Percentiles rank a stretch among this genome's conserved stretches.
phyloP scores from a whole-genome alignment of 2,329 filamentous ascomycete genomes.

The Beauveria sp. region DNA sequence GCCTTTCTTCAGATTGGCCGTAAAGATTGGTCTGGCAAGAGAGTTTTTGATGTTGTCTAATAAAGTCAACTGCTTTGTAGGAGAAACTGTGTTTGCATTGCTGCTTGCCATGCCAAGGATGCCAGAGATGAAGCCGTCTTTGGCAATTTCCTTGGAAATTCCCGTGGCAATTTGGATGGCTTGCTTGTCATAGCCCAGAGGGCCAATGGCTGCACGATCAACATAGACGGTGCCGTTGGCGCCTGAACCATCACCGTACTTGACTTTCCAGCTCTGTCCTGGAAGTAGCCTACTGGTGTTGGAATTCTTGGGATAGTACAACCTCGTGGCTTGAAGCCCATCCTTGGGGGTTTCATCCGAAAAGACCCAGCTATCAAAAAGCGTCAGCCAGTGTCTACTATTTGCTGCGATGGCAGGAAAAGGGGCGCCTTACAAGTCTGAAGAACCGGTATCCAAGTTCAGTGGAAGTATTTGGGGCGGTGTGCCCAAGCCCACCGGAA shows the following conservation, averaged over 20 bases:
- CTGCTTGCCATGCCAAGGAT: slow-evolving; percentile 29
- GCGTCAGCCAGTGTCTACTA: slow-evolving; percentile 9
- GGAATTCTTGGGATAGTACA: slow-evolving; percentile 46
- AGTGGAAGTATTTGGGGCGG: slow-evolving; percentile 51
- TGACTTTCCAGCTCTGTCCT: slow-evolving; percentile 46
- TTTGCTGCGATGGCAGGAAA: no score
- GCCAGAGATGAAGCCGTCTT: slow-evolving; percentile 27
- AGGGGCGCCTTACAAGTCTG: slow-evolving; percentile 37
- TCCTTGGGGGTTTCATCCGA: slow-evolving; percentile 45
- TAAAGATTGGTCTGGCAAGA: slow-evolving; percentile 28
- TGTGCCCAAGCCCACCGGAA: slow-evolving; percentile 55
- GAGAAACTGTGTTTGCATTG: slow-evolving; percentile 26
- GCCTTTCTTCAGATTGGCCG: slow-evolving; percentile 26
- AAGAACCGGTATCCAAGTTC: slow-evolving; percentile 58
- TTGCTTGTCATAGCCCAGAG: slow-evolving; percentile 50
- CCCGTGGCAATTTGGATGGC: slow-evolving; percentile 57
- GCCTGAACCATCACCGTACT: slow-evolving; percentile 57
- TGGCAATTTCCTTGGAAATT: slow-evolving; percentile 40
- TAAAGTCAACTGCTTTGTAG: slow-evolving; percentile 25
- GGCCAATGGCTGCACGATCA: slow-evolving; percentile 56
- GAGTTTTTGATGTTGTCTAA: slow-evolving; percentile 26
- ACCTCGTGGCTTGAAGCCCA: slow-evolving; percentile 42
- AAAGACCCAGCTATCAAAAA: slow-evolving; percentile 59
- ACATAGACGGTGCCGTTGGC: slow-evolving; percentile 58
- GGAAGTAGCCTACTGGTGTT: slow-evolving; percentile 34